These are phyloP conservation scores for Candida ipomoeae DNA, from an alignment of 805 yeast genomes.

Conservation along the genomic window DNA sequence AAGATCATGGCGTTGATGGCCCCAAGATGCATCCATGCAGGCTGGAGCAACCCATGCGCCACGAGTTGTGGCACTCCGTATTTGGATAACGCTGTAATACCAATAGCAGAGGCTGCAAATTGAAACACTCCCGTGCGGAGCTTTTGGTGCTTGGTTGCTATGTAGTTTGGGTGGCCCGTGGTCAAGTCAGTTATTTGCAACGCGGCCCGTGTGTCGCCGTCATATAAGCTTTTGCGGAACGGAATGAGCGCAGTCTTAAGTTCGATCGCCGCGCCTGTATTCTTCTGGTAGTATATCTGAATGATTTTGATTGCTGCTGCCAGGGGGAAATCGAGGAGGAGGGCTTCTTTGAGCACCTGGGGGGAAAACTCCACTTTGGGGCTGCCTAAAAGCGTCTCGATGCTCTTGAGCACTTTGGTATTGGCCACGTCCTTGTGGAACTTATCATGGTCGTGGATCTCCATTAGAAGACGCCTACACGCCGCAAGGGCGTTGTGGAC, in stretches of 20 bases:
- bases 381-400: slow-evolving; percentile 20
- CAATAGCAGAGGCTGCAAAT: slow-evolving; percentile 30
- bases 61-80: slow-evolving; percentile 39
- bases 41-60: slow-evolving; percentile 37
- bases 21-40: slow-evolving; percentile 34
- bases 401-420: slow-evolving; percentile 18
- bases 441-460: slow-evolving; percentile 20
- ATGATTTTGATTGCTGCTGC: slow-evolving; percentile 26
- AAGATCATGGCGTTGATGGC: slow-evolving; percentile 45
- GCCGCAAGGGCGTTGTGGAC: slow-evolving; percentile 22
- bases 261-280: slow-evolving; percentile 28
- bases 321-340: slow-evolving; percentile 33
- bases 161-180: slow-evolving; percentile 52
- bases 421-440: slow-evolving; percentile 22
- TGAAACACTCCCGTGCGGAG: slow-evolving; percentile 28
- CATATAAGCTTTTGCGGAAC: slow-evolving; percentile 53
- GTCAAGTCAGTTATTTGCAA: slow-evolving; percentile 57
- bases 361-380: slow-evolving; percentile 21
- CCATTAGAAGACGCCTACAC: slow-evolving; percentile 20
- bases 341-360: slow-evolving; percentile 24
- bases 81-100: slow-evolving; percentile 35
- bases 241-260: slow-evolving; percentile 54
- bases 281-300: slow-evolving; percentile 21
- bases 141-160: slow-evolving; percentile 27
- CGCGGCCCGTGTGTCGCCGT: slow-evolving; percentile 56